Evolutionary conservation across 2,329 filamentous ascomycete species (phyloP), one percentile per base, ranked within the genome.

Genomic region (Aspergillus ibericus): DNA sequence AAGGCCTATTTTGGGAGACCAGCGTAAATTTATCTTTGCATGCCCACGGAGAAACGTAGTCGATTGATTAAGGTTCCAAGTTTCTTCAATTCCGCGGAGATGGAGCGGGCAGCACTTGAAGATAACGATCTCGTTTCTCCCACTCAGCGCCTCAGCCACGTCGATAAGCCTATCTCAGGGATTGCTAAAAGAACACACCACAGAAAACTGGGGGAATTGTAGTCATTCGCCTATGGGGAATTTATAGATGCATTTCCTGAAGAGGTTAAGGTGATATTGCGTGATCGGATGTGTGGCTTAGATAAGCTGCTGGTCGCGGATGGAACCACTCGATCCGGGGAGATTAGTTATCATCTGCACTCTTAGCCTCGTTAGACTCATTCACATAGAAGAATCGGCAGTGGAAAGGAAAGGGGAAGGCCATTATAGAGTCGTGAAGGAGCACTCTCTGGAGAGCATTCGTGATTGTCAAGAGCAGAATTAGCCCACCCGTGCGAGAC

Each of bases 251-350:
- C 58, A 55, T 56, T 27, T 27, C 68, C 67, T 59, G 61, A 71
- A 61, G 63, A 56, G 64, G 70, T 66, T 70, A 72, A 65, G 51
- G 59, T 62, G 56, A 63, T 66, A 70, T 70, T 66, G 69, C 70
- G 70, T 71, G 69, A 68, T 72, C 56, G 56, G 20, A 40, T 13
- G 27, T 22, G 15, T 9, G 22, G 34, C 63, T 68, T 67, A 68
- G 55, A 48, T 68, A 67, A 67, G 46, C 56, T 27, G 29, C 48
- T 22, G 16, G 25, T 40, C 38, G 18, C 51, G 25, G 51, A 35
- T 53, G 36, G 51, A 36, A 40, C 10, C 29, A 32, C 29, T 32
- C 29, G 29, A 32, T 32, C 29, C 29, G 29, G 29, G 29, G 29
- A 10, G 29, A 32, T 32, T 32, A 32, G 29, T 32, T 9, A 32